Evolutionary conservation across 306 rosid genomes (phyloP).

Genomic region (Trifolium dubium): DNA sequence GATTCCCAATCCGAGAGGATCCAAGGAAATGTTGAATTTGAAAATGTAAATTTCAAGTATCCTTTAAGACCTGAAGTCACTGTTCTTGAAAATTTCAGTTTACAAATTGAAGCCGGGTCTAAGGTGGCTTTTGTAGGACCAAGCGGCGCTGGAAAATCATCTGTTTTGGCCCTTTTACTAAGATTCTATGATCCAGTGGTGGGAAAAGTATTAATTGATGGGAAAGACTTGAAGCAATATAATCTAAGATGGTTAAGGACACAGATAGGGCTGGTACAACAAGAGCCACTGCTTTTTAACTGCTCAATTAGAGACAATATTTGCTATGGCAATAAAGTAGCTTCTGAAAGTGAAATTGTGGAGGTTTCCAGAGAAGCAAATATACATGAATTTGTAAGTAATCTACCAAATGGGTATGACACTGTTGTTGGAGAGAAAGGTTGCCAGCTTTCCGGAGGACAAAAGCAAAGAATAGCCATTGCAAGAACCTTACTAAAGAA

Average conservation of each 20-base stretch:
- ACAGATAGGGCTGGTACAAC: constrained; percentile 85
- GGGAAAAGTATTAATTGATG: constrained; percentile 71
- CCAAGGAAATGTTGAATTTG: constrained; percentile 68
- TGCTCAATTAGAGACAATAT: constrained; percentile 74
- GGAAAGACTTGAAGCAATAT: constrained; percentile 66
- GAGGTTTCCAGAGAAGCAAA: constrained; percentile 76
- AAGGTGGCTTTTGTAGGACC: constrained; percentile 85
- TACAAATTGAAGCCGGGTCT: constrained; percentile 70
- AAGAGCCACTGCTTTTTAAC: constrained; percentile 87
- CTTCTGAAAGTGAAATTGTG: constrained; percentile 75
- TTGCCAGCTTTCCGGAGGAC: constrained; percentile 93
- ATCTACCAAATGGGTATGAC: constrained; percentile 73
- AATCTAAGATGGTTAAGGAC: constrained; percentile 78
- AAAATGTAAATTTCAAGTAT: constrained; percentile 61
- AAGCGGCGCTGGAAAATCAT: constrained; percentile 88
- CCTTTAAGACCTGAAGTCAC: constrained; percentile 73
- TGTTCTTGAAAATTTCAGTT: constrained; percentile 69
- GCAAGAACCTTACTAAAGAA: constrained; percentile 79
- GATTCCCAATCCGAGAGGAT: constrained; percentile 51
- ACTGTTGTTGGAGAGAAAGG: constrained; percentile 85
- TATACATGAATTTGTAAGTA: constrained; percentile 75
- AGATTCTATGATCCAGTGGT: constrained; percentile 72
- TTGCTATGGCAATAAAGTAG: constrained; percentile 65
- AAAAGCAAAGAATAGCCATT: constrained; percentile 90
- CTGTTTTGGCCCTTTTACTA: constrained; percentile 74